Evolutionary conservation across 2,329 filamentous ascomycete species (phyloP).

Genomic region (Ascochyta fabae): DNA sequence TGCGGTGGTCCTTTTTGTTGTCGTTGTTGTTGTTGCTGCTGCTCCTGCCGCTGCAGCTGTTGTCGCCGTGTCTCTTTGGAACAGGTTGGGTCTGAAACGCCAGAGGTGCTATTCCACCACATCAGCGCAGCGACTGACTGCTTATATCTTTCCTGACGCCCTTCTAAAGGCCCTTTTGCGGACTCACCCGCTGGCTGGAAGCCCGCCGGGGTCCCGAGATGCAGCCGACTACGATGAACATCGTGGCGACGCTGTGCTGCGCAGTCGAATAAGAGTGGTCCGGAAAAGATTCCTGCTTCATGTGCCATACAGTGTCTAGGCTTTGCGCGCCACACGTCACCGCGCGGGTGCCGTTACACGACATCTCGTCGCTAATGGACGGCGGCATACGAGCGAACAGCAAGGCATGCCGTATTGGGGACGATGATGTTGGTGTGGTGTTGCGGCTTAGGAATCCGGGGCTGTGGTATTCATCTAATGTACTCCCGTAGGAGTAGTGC

Average conservation of each 20-base stretch:
- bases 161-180: slow-evolving; percentile 46
- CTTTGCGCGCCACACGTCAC: slow-evolving; percentile 25
- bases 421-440: slow-evolving; percentile 13
- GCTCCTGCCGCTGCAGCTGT: neutral
- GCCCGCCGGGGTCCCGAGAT: slow-evolving; percentile 32
- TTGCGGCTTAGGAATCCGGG: slow-evolving; percentile 16
- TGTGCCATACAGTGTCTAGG: slow-evolving; percentile 14
- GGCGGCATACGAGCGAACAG: neutral
- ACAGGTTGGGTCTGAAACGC: neutral
- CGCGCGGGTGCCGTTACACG: slow-evolving; percentile 5
- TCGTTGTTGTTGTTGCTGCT: neutral
- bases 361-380: neutral
- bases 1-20: neutral
- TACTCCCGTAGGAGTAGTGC: slow-evolving; percentile 13
- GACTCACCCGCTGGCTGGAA: slow-evolving; percentile 28
- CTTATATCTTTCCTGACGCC: slow-evolving; percentile 35
- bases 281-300: slow-evolving; percentile 18
- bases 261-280: slow-evolving; percentile 32
- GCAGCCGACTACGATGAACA: slow-evolving; percentile 29
- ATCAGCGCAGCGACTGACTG: slow-evolving; percentile 23
- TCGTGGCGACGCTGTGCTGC: slow-evolving; percentile 19
- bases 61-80: neutral
- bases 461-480: neutral
- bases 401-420: neutral
- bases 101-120: neutral